Percentiles rank a stretch among this genome's conserved stretches.
Conservation (phyloP, 106 monocot species). For the Acorus gramineus region DNA sequence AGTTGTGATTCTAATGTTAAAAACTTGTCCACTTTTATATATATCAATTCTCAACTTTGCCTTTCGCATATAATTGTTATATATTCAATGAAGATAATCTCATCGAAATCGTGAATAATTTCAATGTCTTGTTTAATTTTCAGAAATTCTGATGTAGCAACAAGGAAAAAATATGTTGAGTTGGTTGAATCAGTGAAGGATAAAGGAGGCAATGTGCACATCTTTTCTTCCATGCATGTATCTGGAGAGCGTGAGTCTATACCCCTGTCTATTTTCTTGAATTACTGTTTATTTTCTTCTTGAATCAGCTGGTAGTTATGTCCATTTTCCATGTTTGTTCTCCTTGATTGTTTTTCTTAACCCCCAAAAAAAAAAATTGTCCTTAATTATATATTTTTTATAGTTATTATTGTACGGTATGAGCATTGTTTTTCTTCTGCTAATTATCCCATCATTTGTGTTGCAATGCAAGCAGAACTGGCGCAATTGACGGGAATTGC, state of each 20-base stretch:
- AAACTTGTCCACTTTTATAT: no score
- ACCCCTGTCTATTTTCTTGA: background rate
- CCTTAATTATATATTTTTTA: background rate
- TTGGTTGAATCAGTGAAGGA: conserved; percentile 80
- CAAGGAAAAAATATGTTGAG: conserved; percentile 70
- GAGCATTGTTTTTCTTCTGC: no score
- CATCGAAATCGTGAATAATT: background rate
- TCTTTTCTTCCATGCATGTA: conserved; percentile 90
- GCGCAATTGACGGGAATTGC: conserved; percentile 80
- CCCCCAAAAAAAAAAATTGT: background rate
- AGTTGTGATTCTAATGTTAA: no score
- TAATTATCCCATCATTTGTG: no score
- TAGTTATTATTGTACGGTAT: background rate
- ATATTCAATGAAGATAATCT: no score
- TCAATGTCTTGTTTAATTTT: conserved; percentile 3
- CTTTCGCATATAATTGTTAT: no score
- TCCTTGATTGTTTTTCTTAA: background rate
- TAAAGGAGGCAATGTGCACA: conserved; percentile 60
- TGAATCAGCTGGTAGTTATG: background rate
- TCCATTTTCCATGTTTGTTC: background rate
- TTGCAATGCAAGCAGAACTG: conserved; percentile 45
- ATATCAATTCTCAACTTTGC: no score
- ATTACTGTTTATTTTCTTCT: background rate
- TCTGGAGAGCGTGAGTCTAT: conserved; percentile 82
- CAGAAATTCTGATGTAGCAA: conserved; percentile 61